phyloP scores from a whole-genome alignment of 1,284 basidiomycete species.

The Irpex lacteus region DNA sequence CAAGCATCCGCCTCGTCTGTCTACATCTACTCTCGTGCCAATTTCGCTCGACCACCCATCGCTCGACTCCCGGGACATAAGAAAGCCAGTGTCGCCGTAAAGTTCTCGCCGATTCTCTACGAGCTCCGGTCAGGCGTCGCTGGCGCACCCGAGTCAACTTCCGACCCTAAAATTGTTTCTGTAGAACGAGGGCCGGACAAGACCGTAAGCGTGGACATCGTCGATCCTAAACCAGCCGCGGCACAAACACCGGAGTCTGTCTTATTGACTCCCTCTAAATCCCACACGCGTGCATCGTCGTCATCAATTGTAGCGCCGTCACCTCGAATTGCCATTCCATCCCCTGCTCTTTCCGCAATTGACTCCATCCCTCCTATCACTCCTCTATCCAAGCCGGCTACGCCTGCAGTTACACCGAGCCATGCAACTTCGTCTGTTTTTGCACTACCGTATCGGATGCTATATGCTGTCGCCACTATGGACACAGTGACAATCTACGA shows the following conservation, averaged over 20 bases:
- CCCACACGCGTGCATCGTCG: conserved; percentile 3
- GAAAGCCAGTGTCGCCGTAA: conserved; percentile 90
- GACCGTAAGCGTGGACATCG: conserved; percentile 53
- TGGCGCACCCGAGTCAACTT: conserved; percentile 30
- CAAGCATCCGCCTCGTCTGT: conserved; percentile 62
- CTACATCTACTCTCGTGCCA: conserved; percentile 94
- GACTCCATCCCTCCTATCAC: conserved; percentile 46
- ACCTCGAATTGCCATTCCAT: conserved; percentile 36
- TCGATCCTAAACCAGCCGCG: conserved; percentile 19
- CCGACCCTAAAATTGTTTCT: conserved; percentile 49
- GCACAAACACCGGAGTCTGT: conserved; percentile 12
- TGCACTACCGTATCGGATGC: conserved; percentile 89
- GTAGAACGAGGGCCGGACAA: conserved; percentile 75
- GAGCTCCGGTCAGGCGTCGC: conserved; percentile 70
- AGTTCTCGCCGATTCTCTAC: conserved; percentile 93
- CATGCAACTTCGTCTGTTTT: conserved; percentile 65
- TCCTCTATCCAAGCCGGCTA: conserved; percentile 18
- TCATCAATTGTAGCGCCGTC: conserved; percentile 30
- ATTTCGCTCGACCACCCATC: conserved; percentile 88
- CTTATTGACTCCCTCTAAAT: conserved; percentile 12
- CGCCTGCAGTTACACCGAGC: conserved; percentile 14
- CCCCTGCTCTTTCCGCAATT: conserved; percentile 57
- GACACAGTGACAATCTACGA: conserved; percentile 96
- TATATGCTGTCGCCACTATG: conserved; percentile 96
- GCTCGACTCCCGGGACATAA: conserved; percentile 96